These are phyloP conservation scores for Lactarius evosmus DNA, from an alignment of 768 basidiomycete species.

Conservation along the genomic window DNA sequence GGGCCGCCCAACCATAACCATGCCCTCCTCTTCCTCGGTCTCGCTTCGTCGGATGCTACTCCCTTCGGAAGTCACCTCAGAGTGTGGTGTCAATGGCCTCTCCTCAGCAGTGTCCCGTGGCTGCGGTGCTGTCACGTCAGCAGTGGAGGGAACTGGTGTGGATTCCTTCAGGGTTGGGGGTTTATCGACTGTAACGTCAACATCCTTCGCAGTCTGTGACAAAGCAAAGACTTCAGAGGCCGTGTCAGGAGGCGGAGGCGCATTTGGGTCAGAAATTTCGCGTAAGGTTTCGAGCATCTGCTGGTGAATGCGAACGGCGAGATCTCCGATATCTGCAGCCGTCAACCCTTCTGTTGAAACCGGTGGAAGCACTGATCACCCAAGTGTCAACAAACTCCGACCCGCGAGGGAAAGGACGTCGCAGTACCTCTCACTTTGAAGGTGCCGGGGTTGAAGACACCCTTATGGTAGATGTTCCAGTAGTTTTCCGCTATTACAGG, in stretches of 20 bases:
- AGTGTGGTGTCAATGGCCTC: conserved; percentile 27
- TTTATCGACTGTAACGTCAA: not conserved
- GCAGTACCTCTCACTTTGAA: conserved; percentile 78
- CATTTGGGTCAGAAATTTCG: conserved; percentile 65
- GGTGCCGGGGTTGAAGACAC: conserved; percentile 69
- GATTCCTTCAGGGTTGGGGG: conserved; percentile 12
- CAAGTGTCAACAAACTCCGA: conserved; percentile 13
- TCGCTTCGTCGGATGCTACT: conserved; percentile 49
- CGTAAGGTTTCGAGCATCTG: conserved; percentile 76
- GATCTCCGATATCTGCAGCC: conserved; percentile 61
- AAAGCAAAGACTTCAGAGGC: not conserved
- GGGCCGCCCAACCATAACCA: conserved; percentile 73
- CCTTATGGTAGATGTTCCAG: conserved; percentile 77
- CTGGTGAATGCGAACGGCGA: conserved; percentile 65
- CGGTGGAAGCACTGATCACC: conserved; percentile 78
- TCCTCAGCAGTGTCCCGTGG: conserved; percentile 13
- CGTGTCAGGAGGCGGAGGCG: conserved; percentile 33
- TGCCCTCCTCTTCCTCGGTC: conserved; percentile 82
- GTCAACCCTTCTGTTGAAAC: conserved; percentile 72
- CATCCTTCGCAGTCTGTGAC: conserved; percentile 2
- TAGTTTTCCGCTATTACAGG: conserved; percentile 96
- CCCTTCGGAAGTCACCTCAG: conserved; percentile 34
- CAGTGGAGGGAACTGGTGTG: conserved; percentile 9
- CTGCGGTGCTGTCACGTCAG: conserved; percentile 9
- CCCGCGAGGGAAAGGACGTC: not conserved